A percentile compares a stretch with the other conserved stretches of the same genome.
phyloP scores from a whole-genome alignment of 495 filamentous ascomycete genomes.

The Melanomma pulvis-pyrius region DNA sequence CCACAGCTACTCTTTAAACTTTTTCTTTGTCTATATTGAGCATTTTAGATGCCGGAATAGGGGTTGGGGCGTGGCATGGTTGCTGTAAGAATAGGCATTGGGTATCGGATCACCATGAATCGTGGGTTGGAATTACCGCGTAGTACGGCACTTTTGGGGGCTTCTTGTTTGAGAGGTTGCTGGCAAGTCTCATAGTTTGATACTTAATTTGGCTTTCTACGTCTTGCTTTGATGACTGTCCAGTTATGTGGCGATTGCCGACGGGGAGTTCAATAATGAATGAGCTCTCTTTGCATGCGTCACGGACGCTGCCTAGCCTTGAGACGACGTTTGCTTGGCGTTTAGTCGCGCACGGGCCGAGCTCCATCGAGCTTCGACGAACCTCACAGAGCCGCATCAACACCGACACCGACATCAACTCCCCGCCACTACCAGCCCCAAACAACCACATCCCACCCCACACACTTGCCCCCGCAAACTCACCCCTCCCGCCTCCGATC shows the following conservation, averaged over 20 bases:
- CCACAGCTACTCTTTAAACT: slow-evolving; percentile 65
- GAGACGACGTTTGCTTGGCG: not conserved
- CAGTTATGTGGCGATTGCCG: too few relatives aligned
- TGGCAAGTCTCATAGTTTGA: slow-evolving; percentile 2
- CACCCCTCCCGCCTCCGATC: slow-evolving; percentile 18
- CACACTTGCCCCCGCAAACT: slow-evolving; percentile 1
- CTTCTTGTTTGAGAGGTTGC: slow-evolving; percentile 3
- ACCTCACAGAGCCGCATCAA: slow-evolving; percentile 33
- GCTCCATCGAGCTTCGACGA: slow-evolving; percentile 14
- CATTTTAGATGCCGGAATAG: not conserved
- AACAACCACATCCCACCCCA: slow-evolving; percentile 3
- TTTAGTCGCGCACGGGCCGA: not conserved
- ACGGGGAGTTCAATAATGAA: too few relatives aligned
- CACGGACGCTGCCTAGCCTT: not conserved
- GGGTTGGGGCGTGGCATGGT: not conserved
- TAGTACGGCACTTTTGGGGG: not conserved
- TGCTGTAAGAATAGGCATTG: slow-evolving; percentile 31
- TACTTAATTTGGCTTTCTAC: not conserved
- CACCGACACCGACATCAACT: slow-evolving; percentile 9
- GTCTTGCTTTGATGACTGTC: too few relatives aligned
- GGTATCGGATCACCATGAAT: slow-evolving; percentile 13
- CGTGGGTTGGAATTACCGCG: slow-evolving; percentile 5
- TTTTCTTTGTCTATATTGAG: slow-evolving; percentile 17
- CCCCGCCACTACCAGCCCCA: slow-evolving; percentile 13
- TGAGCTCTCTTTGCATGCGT: too few relatives aligned